phyloP scores from a whole-genome alignment of 2,329 filamentous ascomycete genomes.

The Pestalotiopsis sp. region DNA sequence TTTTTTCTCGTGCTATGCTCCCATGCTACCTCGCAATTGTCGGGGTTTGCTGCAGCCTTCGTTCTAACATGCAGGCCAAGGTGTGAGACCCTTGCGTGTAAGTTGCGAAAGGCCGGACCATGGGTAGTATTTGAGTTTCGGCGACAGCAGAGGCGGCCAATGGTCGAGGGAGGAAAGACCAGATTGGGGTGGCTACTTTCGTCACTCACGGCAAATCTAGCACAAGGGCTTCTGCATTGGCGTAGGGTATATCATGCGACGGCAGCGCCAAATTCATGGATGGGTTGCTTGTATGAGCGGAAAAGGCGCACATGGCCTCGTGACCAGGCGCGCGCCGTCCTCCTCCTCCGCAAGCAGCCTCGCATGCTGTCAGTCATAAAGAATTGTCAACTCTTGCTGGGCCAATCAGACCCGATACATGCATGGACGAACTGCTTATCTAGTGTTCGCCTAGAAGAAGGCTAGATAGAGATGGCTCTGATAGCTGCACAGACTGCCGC shows the following conservation, averaged over 20 bases:
- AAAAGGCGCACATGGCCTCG: neutral
- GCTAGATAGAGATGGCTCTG: conserved; percentile 1
- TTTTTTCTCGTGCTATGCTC: neutral
- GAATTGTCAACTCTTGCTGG: neutral
- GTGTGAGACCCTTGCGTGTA: neutral
- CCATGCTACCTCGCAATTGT: neutral
- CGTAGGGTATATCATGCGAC: neutral
- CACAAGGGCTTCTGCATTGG: neutral
- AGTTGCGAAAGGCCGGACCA: neutral
- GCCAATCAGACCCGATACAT: conserved; percentile 1
- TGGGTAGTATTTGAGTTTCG: neutral
- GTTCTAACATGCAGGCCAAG: neutral
- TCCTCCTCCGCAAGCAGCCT: conserved; percentile 1
- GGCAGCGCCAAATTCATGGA: neutral
- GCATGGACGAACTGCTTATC: neutral
- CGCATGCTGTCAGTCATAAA: conserved; percentile 6
- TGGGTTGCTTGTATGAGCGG: neutral
- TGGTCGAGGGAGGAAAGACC: neutral
- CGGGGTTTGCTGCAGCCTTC: neutral
- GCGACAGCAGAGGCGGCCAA: neutral
- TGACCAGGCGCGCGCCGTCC: neutral
- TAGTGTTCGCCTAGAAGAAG: neutral
- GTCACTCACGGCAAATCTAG: neutral
- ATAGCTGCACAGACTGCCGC: neutral
- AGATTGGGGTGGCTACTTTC: neutral